These are phyloP conservation scores for Paecilomyces sp. DNA, from an alignment of 2,329 filamentous ascomycete genomes.

Conservation along the genomic window DNA sequence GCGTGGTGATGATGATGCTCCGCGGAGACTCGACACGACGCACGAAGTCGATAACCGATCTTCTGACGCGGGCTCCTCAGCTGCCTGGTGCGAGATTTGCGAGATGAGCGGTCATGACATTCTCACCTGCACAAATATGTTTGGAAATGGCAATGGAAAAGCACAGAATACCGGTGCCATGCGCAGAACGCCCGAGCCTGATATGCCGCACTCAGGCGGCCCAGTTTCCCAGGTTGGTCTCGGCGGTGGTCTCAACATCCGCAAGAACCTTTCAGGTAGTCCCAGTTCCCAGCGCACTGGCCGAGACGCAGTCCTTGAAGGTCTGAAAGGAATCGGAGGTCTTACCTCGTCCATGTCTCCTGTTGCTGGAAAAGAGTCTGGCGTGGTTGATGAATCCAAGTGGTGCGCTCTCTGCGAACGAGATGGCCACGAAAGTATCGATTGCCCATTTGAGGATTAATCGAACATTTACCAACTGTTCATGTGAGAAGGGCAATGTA, in stretches of 20 bases:
- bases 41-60: conserved; percentile 37
- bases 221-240: conserved; percentile 9
- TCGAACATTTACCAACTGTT: conserved; percentile 35
- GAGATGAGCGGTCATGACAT: conserved; percentile 90
- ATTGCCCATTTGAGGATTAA: conserved; percentile 81
- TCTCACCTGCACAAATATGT: conserved; percentile 88
- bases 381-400: conserved; percentile 72
- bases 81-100: conserved; percentile 91
- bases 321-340: conserved; percentile 34
- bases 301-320: conserved; percentile 35
- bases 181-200: background rate
- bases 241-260: background rate
- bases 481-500: background rate
- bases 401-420: conserved; percentile 97
- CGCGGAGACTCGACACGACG: conserved; percentile 30
- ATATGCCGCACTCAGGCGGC: conserved; percentile 1
- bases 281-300: conserved; percentile 30
- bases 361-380: conserved; percentile 70
- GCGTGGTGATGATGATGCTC: conserved; percentile 17
- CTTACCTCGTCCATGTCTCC: conserved; percentile 47
- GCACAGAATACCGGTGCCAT: background rate
- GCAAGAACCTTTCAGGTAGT: conserved; percentile 7
- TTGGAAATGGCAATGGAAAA: conserved; percentile 38
- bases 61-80: conserved; percentile 62
- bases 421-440: conserved; percentile 92